Conservation (phyloP, 352 stramenopile species). For the Globisporangium heterothallicum region DNA sequence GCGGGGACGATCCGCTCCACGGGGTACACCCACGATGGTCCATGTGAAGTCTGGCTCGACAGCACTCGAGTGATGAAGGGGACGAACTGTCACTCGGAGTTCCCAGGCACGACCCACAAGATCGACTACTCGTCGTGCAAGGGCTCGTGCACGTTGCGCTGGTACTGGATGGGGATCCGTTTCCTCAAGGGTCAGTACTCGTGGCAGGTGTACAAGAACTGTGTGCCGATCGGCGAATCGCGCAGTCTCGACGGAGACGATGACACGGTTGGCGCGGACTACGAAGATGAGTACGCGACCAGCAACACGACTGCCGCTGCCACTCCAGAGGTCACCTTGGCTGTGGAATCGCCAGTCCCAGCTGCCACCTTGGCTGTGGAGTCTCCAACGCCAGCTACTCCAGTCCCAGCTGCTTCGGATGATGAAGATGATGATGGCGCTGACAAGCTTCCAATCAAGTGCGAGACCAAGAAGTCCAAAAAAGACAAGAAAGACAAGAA, state of each 20-base stretch:
- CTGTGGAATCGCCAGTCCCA: no score
- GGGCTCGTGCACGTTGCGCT: conserved; percentile 28
- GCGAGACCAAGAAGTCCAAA: no score
- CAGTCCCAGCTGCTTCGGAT: no score
- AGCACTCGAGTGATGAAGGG: conserved; percentile 26
- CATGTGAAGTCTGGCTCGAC: conserved; percentile 43
- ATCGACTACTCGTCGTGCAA: conserved; percentile 37
- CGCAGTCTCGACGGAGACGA: conserved; percentile 1
- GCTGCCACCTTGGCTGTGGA: no score
- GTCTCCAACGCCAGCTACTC: no score
- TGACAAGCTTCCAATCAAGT: no score
- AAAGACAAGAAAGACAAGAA: no score
- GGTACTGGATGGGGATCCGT: conserved; percentile 37
- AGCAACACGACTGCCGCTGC: no score
- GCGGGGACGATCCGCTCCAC: conserved; percentile 24
- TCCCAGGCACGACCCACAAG: conserved; percentile 28
- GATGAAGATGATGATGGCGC: no score
- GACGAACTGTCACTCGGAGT: conserved; percentile 27
- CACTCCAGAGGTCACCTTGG: no score
- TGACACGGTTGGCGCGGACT: not conserved
- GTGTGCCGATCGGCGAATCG: conserved; percentile 7
- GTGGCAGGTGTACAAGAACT: conserved; percentile 60
- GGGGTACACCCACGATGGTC: conserved; percentile 44
- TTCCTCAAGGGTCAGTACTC: conserved; percentile 43
- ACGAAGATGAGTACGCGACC: no score